phyloP scores from a whole-genome alignment of 495 filamentous ascomycete genomes.

The Penicillium egyptiacum region DNA sequence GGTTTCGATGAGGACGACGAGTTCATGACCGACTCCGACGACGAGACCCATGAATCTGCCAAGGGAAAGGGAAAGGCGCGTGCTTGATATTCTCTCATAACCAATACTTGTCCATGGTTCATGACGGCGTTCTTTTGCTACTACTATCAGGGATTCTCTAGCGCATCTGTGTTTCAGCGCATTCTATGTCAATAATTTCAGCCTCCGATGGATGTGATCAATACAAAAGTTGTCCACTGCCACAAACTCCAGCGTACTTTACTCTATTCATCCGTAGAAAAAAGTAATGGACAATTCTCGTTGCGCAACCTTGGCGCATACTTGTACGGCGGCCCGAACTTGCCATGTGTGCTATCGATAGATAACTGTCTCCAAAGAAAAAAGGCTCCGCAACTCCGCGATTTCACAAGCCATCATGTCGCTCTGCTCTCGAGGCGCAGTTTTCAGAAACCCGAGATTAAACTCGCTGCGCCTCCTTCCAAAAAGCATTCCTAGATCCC shows the following conservation, averaged over 20 bases:
- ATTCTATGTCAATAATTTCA: slow-evolving; percentile 12
- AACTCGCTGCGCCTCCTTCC: slow-evolving; percentile 1
- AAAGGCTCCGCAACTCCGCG: slow-evolving; percentile 28
- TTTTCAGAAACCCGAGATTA: slow-evolving; percentile 20
- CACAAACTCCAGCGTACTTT: neutral
- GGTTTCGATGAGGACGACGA: slow-evolving; percentile 93
- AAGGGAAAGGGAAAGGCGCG: slow-evolving; percentile 47
- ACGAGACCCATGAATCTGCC: slow-evolving; percentile 30
- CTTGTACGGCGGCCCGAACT: neutral
- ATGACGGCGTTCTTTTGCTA: slow-evolving; percentile 23
- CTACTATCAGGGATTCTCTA: slow-evolving; percentile 5
- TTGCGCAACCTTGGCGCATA: neutral
- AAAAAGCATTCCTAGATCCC: neutral
- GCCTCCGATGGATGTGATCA: neutral
- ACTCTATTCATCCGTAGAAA: neutral
- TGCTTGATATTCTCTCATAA: slow-evolving; percentile 24
- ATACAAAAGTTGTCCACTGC: neutral
- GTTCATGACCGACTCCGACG: slow-evolving; percentile 77
- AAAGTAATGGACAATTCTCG: neutral
- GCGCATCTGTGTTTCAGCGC: slow-evolving; percentile 15
- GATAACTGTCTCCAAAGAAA: slow-evolving; percentile 17
- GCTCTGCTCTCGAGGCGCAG: slow-evolving; percentile 31
- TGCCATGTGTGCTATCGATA: slow-evolving; percentile 26
- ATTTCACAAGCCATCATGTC: slow-evolving; percentile 30
- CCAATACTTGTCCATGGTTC: slow-evolving; percentile 12